A percentile compares a stretch with the other conserved stretches of the same genome.
Conservation (phyloP, 768 basidiomycete genomes). For the Kwoniella bestiolae region DNA sequence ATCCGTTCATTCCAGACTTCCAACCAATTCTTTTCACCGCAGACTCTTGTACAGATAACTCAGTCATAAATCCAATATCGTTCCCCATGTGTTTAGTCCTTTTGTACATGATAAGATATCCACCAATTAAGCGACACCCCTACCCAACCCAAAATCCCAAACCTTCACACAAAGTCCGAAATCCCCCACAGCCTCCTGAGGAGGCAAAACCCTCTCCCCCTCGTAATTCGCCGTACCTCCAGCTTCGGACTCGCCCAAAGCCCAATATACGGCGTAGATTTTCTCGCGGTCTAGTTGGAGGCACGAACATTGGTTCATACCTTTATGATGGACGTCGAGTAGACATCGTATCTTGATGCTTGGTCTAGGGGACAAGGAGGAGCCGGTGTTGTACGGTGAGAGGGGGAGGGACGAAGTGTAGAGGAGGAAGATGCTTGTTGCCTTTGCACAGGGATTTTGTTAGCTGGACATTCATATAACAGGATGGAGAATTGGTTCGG, state of each 20-base stretch:
- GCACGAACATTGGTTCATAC: constrained; percentile 26
- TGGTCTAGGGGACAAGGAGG: background rate
- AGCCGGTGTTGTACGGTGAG: constrained; percentile 6
- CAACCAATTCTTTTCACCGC: too few relatives aligned
- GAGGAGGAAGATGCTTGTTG: constrained; percentile 20
- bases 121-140: too few relatives aligned
- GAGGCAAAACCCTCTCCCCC: constrained; percentile 15
- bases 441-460: too few relatives aligned
- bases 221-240: constrained; percentile 16
- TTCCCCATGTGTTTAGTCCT: too few relatives aligned
- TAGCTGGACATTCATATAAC: too few relatives aligned
- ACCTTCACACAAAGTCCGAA: constrained; percentile 30
- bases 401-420: constrained; percentile 23
- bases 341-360: background rate
- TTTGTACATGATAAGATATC: too few relatives aligned
- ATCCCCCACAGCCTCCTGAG: constrained; percentile 15
- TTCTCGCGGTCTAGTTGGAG: constrained; percentile 30
- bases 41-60: too few relatives aligned
- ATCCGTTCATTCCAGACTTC: too few relatives aligned
- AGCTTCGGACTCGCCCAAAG: constrained; percentile 19
- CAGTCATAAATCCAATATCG: too few relatives aligned
- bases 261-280: constrained; percentile 31
- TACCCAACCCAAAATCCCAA: constrained; percentile 32
- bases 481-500: too few relatives aligned
- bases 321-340: constrained; percentile 11